phyloP scores from a whole-genome alignment of 2,329 filamentous ascomycete species.

The Phialophora macrospora region DNA sequence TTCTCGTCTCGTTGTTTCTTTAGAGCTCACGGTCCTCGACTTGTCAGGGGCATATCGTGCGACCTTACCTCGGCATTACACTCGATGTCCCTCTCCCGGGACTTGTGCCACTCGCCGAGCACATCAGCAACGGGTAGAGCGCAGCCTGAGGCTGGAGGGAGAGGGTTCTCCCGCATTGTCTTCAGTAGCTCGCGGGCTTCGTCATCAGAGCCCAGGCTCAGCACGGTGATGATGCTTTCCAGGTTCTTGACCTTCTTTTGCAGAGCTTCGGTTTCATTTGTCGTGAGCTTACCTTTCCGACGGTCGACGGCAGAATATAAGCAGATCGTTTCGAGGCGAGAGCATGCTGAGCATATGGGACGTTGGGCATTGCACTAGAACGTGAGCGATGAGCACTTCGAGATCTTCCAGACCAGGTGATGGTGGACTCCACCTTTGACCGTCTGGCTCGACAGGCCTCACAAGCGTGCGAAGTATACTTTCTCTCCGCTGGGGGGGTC shows the following conservation, averaged over 20 bases:
- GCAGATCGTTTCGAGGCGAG: constrained; percentile 13
- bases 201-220: constrained; percentile 20
- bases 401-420: neutral
- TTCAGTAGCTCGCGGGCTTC: constrained; percentile 21
- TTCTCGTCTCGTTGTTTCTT: neutral
- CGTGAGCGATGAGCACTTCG: neutral
- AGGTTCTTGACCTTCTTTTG: constrained; percentile 17
- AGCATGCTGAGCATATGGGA: constrained; percentile 21
- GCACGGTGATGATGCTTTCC: constrained; percentile 14
- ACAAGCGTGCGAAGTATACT: constrained; percentile 25
- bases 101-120: constrained; percentile 12
- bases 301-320: constrained; percentile 21
- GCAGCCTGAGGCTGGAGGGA: neutral
- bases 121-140: constrained; percentile 1
- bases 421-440: constrained; percentile 18
- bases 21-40: neutral
- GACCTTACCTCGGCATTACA: constrained; percentile 14
- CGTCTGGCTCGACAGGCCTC: constrained; percentile 22
- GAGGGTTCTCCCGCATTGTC: constrained; percentile 15
- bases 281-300: constrained; percentile 23
- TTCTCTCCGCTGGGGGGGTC: constrained; percentile 12
- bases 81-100: constrained; percentile 15
- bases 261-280: constrained; percentile 20
- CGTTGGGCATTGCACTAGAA: constrained; percentile 22
- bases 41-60: neutral